Conservation (phyloP, 495 filamentous ascomycete species). For the Gamarada debralockiae region DNA sequence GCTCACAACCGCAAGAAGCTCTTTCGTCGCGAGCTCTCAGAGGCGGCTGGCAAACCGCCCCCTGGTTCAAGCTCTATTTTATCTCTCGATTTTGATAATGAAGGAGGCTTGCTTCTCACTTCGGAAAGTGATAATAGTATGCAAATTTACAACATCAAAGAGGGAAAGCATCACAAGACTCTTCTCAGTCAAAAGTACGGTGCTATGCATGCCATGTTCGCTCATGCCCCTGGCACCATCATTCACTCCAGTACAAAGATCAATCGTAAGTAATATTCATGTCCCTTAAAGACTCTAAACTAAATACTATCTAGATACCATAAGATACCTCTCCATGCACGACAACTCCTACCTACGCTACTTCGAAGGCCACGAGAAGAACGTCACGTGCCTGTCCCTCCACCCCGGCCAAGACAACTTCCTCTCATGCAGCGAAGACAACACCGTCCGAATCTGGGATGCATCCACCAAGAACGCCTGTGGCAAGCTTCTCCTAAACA, state of each 20-base stretch:
- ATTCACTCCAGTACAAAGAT: slow-evolving; percentile 95
- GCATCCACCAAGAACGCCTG: slow-evolving; percentile 66
- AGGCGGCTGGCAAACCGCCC: slow-evolving; percentile 8
- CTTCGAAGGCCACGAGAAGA: slow-evolving; percentile 79
- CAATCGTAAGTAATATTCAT: slow-evolving; percentile 55
- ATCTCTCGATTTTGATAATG: slow-evolving; percentile 94
- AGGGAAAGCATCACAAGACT: slow-evolving; percentile 80
- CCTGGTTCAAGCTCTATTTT: slow-evolving; percentile 35
- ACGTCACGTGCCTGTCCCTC: slow-evolving; percentile 76
- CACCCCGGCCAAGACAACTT: slow-evolving; percentile 79
- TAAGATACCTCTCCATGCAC: slow-evolving; percentile 89
- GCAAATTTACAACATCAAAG: slow-evolving; percentile 88
- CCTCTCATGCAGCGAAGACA: slow-evolving; percentile 83
- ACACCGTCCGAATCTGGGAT: slow-evolving; percentile 87
- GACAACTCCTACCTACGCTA: slow-evolving; percentile 95
- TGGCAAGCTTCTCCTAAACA: slow-evolving; percentile 70
- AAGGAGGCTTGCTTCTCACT: slow-evolving; percentile 82
- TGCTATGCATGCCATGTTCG: slow-evolving; percentile 89
- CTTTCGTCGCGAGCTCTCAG: slow-evolving; percentile 9
- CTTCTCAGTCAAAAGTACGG: slow-evolving; percentile 93
- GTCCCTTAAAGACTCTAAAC: too few relatives aligned
- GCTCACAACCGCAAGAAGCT: slow-evolving; percentile 4
- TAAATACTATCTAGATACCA: slow-evolving; percentile 56
- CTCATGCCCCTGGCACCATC: slow-evolving; percentile 79
- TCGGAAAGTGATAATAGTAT: slow-evolving; percentile 90